A percentile compares a stretch with the other conserved stretches of the same genome.
These are phyloP conservation scores for Naganishia albida DNA, from an alignment of 1,284 basidiomycete genomes.

Conservation along the genomic window DNA sequence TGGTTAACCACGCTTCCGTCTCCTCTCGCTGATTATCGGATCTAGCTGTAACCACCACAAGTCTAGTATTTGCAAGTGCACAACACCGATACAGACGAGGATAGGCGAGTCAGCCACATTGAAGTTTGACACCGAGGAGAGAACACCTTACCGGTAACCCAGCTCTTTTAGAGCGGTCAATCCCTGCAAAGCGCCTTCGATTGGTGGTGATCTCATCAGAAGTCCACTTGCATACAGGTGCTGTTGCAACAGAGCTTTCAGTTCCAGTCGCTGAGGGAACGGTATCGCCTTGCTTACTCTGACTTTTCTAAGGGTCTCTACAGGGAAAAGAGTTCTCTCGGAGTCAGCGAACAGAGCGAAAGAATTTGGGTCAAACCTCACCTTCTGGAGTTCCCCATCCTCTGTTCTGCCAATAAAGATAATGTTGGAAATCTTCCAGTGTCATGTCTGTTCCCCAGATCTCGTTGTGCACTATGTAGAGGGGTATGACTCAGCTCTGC, in stretches of 20 bases:
- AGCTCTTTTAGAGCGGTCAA: slow-evolving; percentile 61
- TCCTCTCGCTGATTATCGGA: slow-evolving; percentile 60
- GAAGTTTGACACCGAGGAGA: neutral
- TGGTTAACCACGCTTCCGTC: slow-evolving; percentile 68
- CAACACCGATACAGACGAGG: neutral
- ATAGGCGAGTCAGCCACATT: neutral
- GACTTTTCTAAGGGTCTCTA: slow-evolving; percentile 64
- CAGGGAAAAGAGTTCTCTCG: neutral
- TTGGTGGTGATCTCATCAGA: slow-evolving; percentile 61
- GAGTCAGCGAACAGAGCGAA: too few relatives aligned
- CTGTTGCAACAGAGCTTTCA: slow-evolving; percentile 22
- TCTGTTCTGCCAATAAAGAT: slow-evolving; percentile 64
- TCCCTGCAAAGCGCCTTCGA: slow-evolving; percentile 68
- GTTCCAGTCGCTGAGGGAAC: neutral
- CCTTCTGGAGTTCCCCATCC: slow-evolving; percentile 68
- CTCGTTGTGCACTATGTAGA: slow-evolving; percentile 65
- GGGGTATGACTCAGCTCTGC: neutral
- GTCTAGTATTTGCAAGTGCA: slow-evolving; percentile 29
- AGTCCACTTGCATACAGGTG: slow-evolving; percentile 63
- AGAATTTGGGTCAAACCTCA: slow-evolving; percentile 4
- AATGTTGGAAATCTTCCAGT: slow-evolving; percentile 65
- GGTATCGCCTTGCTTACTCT: slow-evolving; percentile 31
- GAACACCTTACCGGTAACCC: slow-evolving; percentile 59
- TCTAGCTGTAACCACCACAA: slow-evolving; percentile 72
- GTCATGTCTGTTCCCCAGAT: slow-evolving; percentile 61